A percentile compares a stretch with the other conserved stretches of the same genome.
These are phyloP conservation scores for Saussurea involucrata DNA, from an alignment of 129 eudicot genomes.

Conservation along the genomic window DNA sequence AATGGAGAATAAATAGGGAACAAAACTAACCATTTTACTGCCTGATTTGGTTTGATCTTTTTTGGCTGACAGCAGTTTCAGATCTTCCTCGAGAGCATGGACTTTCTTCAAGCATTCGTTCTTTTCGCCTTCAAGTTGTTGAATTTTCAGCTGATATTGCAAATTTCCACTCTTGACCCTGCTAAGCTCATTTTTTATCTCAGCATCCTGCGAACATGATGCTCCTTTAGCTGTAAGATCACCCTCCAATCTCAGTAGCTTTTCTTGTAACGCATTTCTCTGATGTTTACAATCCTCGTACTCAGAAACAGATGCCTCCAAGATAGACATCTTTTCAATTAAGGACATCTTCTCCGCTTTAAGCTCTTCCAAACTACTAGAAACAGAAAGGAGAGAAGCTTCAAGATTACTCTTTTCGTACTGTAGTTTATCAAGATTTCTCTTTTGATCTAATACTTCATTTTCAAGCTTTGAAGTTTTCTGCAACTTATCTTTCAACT, in stretches of 20 bases:
- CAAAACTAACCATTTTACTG: slow-evolving; percentile 38
- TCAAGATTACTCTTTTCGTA: slow-evolving; percentile 53
- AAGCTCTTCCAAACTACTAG: slow-evolving; percentile 44
- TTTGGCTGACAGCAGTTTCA: slow-evolving; percentile 36
- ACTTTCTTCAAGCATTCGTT: slow-evolving; percentile 53
- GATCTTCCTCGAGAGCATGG: slow-evolving; percentile 46
- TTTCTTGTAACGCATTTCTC: slow-evolving; percentile 46
- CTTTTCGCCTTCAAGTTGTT: slow-evolving; percentile 61
- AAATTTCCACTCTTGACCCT: slow-evolving; percentile 50
- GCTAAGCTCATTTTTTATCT: slow-evolving; percentile 48
- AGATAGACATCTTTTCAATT: slow-evolving; percentile 29
- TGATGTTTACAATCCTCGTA: slow-evolving; percentile 49
- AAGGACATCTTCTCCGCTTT: slow-evolving; percentile 44
- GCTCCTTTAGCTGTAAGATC: slow-evolving; percentile 39
- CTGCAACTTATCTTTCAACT: slow-evolving; percentile 50
- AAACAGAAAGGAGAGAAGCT: slow-evolving; percentile 32
- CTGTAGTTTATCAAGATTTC: slow-evolving; percentile 36
- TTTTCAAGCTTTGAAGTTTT: slow-evolving; percentile 47
- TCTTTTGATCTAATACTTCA: slow-evolving; percentile 42
- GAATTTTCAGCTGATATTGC: slow-evolving; percentile 55
- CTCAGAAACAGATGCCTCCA: slow-evolving; percentile 37
- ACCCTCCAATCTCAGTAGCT: slow-evolving; percentile 45
- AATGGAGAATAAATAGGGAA: neutral
- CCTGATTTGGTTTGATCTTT: slow-evolving; percentile 23
- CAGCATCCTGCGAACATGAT: slow-evolving; percentile 29